These are phyloP conservation scores for Dictyostelium capitatum DNA, from an alignment of 78 protist species.

Conservation along the genomic window DNA sequence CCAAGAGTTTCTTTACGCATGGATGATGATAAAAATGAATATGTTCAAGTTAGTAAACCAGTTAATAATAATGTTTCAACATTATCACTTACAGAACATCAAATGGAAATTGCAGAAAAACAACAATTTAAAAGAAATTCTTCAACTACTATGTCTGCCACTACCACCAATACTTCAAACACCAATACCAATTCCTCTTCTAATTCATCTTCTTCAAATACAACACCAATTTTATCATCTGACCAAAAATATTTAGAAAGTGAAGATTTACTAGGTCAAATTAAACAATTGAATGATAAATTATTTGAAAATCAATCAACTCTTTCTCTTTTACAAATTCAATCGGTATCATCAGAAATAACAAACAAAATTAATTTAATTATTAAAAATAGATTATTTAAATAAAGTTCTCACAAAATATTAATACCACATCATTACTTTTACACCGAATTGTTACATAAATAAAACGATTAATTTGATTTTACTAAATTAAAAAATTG, in stretches of 20 bases:
- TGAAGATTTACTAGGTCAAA: background rate
- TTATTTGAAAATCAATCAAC: constrained; percentile 39
- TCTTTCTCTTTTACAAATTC: constrained; percentile 10
- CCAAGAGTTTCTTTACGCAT: background rate
- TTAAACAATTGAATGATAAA: background rate
- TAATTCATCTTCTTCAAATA: background rate
- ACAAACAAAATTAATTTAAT: background rate
- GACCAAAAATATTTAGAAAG: background rate
- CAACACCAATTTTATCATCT: background rate
- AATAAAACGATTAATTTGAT: too few species aligned
- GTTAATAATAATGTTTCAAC: background rate
- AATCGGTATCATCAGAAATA: background rate
- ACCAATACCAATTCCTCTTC: background rate
- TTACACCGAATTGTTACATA: too few species aligned
- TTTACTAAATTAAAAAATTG: too few species aligned
- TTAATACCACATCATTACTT: too few species aligned
- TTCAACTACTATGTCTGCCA: background rate
- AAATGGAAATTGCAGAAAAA: constrained; percentile 16
- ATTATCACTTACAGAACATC: constrained; percentile 34
- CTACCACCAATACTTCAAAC: background rate
- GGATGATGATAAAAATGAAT: background rate
- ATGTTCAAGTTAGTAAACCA: constrained; percentile 1
- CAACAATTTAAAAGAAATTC: constrained; percentile 10
- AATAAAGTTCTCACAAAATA: too few species aligned
- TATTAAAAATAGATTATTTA: constrained; percentile 12